Evolutionary conservation across 441 rosid genomes (phyloP), one percentile per base, ranked within the genome.

Genomic region (Erodium chrysanthum): DNA sequence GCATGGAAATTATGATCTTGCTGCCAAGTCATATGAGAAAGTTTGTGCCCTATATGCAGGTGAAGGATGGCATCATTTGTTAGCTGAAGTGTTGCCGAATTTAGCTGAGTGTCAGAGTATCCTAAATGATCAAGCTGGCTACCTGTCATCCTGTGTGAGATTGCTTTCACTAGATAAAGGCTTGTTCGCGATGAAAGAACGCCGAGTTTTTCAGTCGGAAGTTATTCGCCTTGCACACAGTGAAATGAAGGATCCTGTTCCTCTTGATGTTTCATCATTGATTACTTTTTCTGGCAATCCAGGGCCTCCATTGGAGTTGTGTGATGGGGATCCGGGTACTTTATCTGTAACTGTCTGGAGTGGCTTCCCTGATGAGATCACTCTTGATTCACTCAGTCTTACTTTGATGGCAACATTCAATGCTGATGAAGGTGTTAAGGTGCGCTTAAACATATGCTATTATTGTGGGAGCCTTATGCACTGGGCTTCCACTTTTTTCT

Each of bases 11-110:
- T 88, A 77, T 77, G 99, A 95, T 79, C 83, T 86, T 73, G 99
- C 99, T 75, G 97, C 97, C 73, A 95, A 88, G 81, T 92, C 89
- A 60, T 95, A 90, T 78, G 98, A 95, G 84, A 95, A 95, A 81
- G 97, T 95, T 64, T 92, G 97, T 67, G 98, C 98, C 52, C 87
- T 92, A 29, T 95, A 95, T 77, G 83, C 97, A 3, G 99, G 97
- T 61, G 99, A 92, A 86, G 88, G 97, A 73, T 95, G 99, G 99
- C 98, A 92, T 78, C 93, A 88, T 74, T 79, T 95, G 79, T 80
- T 95, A 81, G 97, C 96, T 71, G 97, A 95, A 69, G 89, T 95
- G 70, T 83, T 95, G 66, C 99, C 99, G 15, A 85, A 85, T 83
- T 82, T 95, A 76, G 97, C 97, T 2, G 91, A 92, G 83, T 95